Evolutionary conservation across 352 stramenopile species (phyloP), one percentile per base, ranked within the genome.

Genomic region (Phytopythium cucurbitacearum): DNA sequence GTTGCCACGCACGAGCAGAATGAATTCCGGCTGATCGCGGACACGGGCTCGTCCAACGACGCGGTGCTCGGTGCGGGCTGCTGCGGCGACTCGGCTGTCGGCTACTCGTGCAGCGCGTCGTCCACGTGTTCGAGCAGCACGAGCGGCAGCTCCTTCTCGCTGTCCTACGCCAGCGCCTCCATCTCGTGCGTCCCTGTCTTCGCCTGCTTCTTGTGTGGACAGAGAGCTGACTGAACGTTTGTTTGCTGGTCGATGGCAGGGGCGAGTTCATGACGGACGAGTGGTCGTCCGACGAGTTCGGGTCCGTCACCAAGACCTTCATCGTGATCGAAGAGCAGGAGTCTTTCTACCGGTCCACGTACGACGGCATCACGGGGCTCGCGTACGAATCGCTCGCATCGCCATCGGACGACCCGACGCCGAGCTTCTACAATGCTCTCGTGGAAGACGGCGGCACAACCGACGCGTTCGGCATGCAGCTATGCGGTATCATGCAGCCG

Each of bases 31-130:
- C 50, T 94, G 11, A 87, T 94, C 40, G 75, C 80, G 44, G 84
- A 94, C 65, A 94, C 84, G 0, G 84, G 84, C 2, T 94, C 84
- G n/a, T 89, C 81, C 8, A 94, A 91, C 43, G 75, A 86, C 37
- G 84, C 84, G 1, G 69, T 92, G 34, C 67, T 91, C 5, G 76
- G 80, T 13, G 21, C 64, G 7, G 65, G 64, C 38, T 94, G 84
- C 64, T 94, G 84, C 40, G 77, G 65, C 0, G 57, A 64, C 16
- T 71, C 72, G 5, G 40, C 73, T 1, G 64, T 75, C 15, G 82
- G 73, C n/a, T 94, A 84, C 62, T 77, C 64, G 41, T 94, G 84
- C 44, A 64, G 56, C 39, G 69, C 64, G 2, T 94, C 84, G 4
- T 71, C 78, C 9, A 91, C 84, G 12, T 94, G 84, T 35, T 51